Evolutionary conservation across 257 asterid species (phyloP).

Genomic region (Anisodus tanguticus): DNA sequence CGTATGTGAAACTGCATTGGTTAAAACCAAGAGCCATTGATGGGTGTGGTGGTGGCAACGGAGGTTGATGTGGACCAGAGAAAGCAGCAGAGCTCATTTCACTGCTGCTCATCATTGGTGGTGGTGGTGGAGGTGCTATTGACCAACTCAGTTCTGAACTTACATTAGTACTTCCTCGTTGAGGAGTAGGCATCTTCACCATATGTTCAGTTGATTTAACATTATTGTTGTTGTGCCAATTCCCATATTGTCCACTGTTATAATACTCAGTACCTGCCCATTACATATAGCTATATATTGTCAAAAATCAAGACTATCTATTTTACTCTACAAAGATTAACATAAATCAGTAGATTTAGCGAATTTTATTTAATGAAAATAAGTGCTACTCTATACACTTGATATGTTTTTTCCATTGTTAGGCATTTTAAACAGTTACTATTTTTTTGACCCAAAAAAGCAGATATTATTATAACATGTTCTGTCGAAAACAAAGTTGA

Average conservation of each 20-base stretch:
- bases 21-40: conserved; percentile 47
- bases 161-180: conserved; percentile 49
- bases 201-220: conserved; percentile 45
- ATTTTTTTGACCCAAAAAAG: neutral
- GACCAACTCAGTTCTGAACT: conserved; percentile 78
- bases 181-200: conserved; percentile 55
- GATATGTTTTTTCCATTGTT: neutral
- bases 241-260: conserved; percentile 42
- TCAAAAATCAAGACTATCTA: conserved; percentile 54
- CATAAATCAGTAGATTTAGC: neutral
- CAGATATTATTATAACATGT: neutral
- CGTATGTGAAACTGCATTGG: conserved; percentile 56
- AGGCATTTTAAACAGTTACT: neutral
- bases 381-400: neutral
- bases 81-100: conserved; percentile 66
- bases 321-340: neutral
- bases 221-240: conserved; percentile 47
- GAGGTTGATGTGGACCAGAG: conserved; percentile 55
- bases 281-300: conserved; percentile 28
- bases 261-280: conserved; percentile 37
- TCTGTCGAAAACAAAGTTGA: neutral
- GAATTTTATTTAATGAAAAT: neutral
- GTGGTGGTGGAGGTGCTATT: conserved; percentile 80
- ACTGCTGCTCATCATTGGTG: conserved; percentile 67
- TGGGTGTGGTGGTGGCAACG: conserved; percentile 60